These are phyloP conservation scores for Crucihimalaya himalaica DNA, from an alignment of 345 rosid species.

Conservation along the genomic window DNA sequence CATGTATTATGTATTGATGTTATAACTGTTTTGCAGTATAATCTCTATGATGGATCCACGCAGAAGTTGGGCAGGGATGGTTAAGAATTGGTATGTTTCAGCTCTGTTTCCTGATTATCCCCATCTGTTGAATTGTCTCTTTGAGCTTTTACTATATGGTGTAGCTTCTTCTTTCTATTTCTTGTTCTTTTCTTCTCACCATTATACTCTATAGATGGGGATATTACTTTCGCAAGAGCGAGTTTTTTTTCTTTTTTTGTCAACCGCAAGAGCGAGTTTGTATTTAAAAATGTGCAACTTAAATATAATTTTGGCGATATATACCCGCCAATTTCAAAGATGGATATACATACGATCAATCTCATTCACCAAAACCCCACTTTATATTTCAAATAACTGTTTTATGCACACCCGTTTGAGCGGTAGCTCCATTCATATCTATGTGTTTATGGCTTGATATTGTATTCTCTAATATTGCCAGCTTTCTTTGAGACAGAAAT, in stretches of 20 bases:
- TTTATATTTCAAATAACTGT: not conserved
- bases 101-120: not conserved
- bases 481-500: not conserved
- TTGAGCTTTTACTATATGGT: not conserved
- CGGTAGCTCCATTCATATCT: not conserved
- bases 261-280: not conserved
- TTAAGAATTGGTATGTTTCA: conserved; percentile 72
- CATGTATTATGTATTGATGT: no score
- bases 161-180: conserved; percentile 15
- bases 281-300: not conserved
- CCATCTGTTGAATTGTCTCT: not conserved
- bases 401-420: not conserved
- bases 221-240: not conserved
- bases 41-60: conserved; percentile 93
- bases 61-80: conserved; percentile 98
- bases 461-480: conserved; percentile 10
- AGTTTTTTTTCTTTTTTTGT: no score
- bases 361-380: not conserved
- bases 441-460: conserved; percentile 9
- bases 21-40: conserved; percentile 55
- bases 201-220: conserved; percentile 4
- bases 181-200: not conserved
- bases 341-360: not conserved
- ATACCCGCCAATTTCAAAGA: not conserved
- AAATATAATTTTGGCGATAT: not conserved